Evolutionary conservation across 164 flowering plant genomes (phyloP), one percentile per base, ranked within the genome.

Genomic region (Macadamia integrifolia): DNA sequence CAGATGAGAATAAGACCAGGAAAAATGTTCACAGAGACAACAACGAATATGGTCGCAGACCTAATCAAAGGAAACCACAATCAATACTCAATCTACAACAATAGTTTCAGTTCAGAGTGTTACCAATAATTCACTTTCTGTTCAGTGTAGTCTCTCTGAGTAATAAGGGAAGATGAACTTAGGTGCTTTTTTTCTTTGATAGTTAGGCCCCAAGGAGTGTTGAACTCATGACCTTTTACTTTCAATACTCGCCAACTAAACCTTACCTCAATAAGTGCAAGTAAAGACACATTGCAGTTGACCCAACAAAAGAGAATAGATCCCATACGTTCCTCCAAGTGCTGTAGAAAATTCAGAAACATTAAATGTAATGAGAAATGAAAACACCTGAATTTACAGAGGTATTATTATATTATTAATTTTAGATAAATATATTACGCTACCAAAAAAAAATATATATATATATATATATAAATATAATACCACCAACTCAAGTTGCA

Each of bases 271-370:
- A 88, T 80, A 69, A 94, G 87, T 58, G 91, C 84, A 75, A 66
- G 79, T 58, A 94, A 74, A 80, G 87, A 89, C 60, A 92, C 89
- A 75, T 86, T 85, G 73, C 97, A 90, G 58, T 86, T 76, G 46
- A 90, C 86, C 99, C 98, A 94, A 72, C 78, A 75, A 72, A 87
- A 92, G 68, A 92, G 84, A 71, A 94, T 80, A 57, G 87, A 64
- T 60, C 90, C 96, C 75, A 90, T 77, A 62, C 90, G 83, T 75
- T 85, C 84, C 66, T 88, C 96, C 81, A 94, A 66, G 72, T 92
- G 92, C 99, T 94, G 88, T 79, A 82, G 29, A 66, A 77, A 66
- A 49, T 30, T 17, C 23, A 61, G 59, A 69, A 69, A 23, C 23
- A 23, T 23, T 23, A 23, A 23, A 23, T 23, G 23, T 23, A 23